Percentiles rank a stretch among this genome's conserved stretches.
phyloP scores from a whole-genome alignment of 2,329 filamentous ascomycete genomes.

The Grosmannia serpens region DNA sequence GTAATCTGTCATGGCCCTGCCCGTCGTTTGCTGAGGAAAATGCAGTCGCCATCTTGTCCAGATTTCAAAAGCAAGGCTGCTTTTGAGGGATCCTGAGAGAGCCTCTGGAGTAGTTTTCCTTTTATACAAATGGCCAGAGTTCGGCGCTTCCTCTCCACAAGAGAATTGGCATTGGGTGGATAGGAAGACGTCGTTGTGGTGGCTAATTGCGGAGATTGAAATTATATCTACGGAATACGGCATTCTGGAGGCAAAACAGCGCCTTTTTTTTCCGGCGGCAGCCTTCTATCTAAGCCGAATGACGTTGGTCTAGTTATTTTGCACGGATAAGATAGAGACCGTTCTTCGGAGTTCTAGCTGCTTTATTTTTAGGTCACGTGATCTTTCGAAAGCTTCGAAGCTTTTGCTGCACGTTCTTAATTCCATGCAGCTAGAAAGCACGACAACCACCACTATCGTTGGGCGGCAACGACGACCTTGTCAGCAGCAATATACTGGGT shows the following conservation, averaged over 20 bases:
- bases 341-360: background rate
- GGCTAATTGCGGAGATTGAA: background rate
- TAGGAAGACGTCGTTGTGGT: background rate
- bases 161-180: background rate
- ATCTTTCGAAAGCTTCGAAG: background rate
- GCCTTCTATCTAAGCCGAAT: background rate
- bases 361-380: background rate
- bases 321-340: conserved; percentile 4
- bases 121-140: background rate
- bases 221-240: background rate
- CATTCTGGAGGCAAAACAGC: background rate
- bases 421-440: background rate
- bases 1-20: conserved; percentile 28
- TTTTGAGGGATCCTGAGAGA: background rate
- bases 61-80: background rate
- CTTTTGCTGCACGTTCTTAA: background rate
- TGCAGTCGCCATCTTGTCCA: conserved; percentile 3
- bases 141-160: background rate
- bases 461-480: background rate
- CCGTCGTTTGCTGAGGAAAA: conserved; percentile 14
- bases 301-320: background rate
- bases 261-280: background rate
- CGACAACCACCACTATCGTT: background rate
- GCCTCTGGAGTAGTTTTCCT: background rate
- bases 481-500: background rate